Evolutionary conservation across 2,329 filamentous ascomycete genomes (phyloP), one percentile per base, ranked within the genome.

Genomic region (Pseudopyricularia javanii): DNA sequence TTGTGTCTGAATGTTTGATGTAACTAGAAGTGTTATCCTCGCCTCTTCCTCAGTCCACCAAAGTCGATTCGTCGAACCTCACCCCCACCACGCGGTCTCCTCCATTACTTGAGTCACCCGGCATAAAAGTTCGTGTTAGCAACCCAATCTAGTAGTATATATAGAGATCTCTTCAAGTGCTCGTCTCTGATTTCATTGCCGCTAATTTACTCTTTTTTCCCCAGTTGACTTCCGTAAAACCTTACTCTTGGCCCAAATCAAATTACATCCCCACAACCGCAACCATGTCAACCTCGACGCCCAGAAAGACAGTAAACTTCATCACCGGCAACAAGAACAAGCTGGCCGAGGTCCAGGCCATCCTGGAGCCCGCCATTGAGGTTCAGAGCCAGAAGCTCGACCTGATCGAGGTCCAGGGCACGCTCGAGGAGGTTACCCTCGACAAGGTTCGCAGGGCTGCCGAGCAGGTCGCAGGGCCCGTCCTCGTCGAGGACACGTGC

Each of bases 241-340:
- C n/a, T n/a, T n/a, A n/a, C n/a, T n/a, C n/a, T n/a, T 15, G 24
- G 20, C 12, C 40, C 22, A 14, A 17, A 14, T 45, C 40, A 15
- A 7, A 45, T 32, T 33, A n/a, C n/a, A 17, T 33, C 47, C 20
- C 4, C 24, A 48, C 22, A 4, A 17, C 47, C n/a, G n/a, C 24
- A 26, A 32, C 22, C 47, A 49, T 30, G 30, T 8, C 32, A 7
- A n/a, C 48, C 3, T 17, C 34, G 8, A 3, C 24, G 3, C 26
- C 40, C 30, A 7, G 37, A 5, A 43, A 30, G 32, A 47, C 40
- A 17, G 68, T 98, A 59, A 91, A 94, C 70, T 98, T 98, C 74
- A 95, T 98, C 65, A 97, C 91, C 2, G 87, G 91, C 68, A 98
- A 98, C 71, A 82, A 85, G 63, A 94, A 95, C 74, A 98, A 98